Evolutionary conservation across 176 grass and related monocot species (phyloP).

Genomic region (Bonia amplexicaulis): DNA sequence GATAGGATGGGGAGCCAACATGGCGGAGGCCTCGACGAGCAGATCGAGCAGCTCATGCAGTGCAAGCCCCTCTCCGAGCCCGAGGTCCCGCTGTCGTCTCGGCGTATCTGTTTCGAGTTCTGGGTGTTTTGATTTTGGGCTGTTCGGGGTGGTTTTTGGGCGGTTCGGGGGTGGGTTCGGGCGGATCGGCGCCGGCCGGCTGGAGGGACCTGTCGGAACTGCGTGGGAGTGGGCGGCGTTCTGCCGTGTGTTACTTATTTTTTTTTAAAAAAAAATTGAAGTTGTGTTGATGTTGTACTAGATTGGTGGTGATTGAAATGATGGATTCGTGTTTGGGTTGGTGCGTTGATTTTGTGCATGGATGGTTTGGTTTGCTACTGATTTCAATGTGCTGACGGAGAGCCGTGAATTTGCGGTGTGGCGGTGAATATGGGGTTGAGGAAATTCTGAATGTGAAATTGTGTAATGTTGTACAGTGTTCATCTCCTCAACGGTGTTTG

Average conservation of each 20-base stretch:
- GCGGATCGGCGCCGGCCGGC: neutral
- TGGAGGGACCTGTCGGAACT: neutral
- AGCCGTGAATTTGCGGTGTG: neutral
- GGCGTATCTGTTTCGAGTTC: neutral
- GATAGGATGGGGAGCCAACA: slow-evolving; percentile 30
- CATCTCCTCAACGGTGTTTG: neutral
- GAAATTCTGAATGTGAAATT: neutral
- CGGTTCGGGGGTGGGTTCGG: neutral
- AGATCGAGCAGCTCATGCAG: slow-evolving; percentile 69
- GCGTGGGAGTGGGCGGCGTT: neutral
- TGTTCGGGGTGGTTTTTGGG: neutral
- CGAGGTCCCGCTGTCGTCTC: slow-evolving; percentile 30
- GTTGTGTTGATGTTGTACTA: neutral
- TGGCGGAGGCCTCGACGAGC: slow-evolving; percentile 53
- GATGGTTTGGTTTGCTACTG: neutral
- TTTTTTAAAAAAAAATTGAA: neutral
- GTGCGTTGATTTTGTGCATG: neutral
- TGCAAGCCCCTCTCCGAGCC: slow-evolving; percentile 62
- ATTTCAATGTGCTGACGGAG: neutral
- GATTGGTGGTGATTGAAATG: neutral
- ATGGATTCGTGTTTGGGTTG: neutral
- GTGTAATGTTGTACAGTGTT: neutral
- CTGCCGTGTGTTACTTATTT: neutral
- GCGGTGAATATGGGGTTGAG: neutral
- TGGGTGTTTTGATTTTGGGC: neutral